Conservation (phyloP, 345 rosid species). For the Arabidopsis thaliana region DNA sequence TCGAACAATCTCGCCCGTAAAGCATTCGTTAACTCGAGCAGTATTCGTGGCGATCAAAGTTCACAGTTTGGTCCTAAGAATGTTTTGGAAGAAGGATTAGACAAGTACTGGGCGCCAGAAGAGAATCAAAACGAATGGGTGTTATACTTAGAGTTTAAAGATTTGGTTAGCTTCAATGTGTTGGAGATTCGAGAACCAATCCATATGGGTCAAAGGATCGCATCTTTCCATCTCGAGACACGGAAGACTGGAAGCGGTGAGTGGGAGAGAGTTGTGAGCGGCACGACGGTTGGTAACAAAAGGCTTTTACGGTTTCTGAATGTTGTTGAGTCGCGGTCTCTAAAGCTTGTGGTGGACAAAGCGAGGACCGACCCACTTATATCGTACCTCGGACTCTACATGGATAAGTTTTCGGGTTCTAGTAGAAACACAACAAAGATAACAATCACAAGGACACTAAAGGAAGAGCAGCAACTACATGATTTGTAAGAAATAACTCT, state of each 20-base stretch:
- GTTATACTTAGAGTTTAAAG: conserved; percentile 55
- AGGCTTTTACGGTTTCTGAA: conserved; percentile 66
- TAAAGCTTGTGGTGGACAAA: conserved; percentile 67
- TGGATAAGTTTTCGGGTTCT: conserved; percentile 54
- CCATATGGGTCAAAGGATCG: conserved; percentile 85
- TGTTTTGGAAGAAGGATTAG: conserved; percentile 63
- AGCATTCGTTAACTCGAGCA: conserved; percentile 58
- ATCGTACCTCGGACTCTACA: conserved; percentile 66
- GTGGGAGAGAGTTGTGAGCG: conserved; percentile 64
- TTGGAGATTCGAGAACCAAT: conserved; percentile 81
- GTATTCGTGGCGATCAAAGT: conserved; percentile 55
- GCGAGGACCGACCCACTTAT: conserved; percentile 82
- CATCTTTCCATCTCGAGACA: conserved; percentile 61
- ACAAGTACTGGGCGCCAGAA: conserved; percentile 85
- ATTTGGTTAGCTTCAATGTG: conserved; percentile 67
- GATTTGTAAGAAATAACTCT: conserved; percentile 20
- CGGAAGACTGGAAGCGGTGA: conserved; percentile 40
- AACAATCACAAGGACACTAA: conserved; percentile 38
- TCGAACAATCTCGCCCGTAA: conserved; percentile 59
- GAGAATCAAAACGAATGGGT: conserved; percentile 61
- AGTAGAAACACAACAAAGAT: conserved; percentile 27
- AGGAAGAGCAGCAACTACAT: conserved; percentile 20
- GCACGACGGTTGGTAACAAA: conserved; percentile 80
- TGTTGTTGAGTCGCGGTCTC: conserved; percentile 48
- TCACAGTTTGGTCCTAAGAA: conserved; percentile 53